phyloP scores from a whole-genome alignment of 2,329 filamentous ascomycete species.

The Hirsutella thompsonii region DNA sequence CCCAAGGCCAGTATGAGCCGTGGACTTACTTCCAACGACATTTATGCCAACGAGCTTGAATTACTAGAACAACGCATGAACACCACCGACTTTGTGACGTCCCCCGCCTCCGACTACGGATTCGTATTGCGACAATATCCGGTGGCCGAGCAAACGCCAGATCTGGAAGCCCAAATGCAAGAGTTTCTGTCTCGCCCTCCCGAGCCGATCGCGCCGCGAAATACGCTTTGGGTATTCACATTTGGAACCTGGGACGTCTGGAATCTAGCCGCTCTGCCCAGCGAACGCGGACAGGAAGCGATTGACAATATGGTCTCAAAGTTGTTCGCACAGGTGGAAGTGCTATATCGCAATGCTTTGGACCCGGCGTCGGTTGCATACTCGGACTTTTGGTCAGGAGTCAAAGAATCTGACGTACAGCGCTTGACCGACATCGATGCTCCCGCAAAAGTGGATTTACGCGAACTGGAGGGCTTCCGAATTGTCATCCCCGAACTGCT shows the following conservation, averaged over 20 bases:
- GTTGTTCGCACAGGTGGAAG: constrained; percentile 32
- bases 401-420: constrained; percentile 12
- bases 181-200: constrained; percentile 28
- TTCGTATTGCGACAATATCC: constrained; percentile 31
- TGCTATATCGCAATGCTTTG: constrained; percentile 30
- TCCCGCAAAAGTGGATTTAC: constrained; percentile 11
- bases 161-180: constrained; percentile 30
- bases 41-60: constrained; percentile 31
- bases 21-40: constrained; percentile 36
- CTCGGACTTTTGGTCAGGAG: constrained; percentile 27
- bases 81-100: constrained; percentile 15
- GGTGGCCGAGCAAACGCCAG: constrained; percentile 21
- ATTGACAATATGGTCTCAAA: constrained; percentile 23
- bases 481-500: constrained; percentile 38
- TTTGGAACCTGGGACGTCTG: constrained; percentile 44
- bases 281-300: constrained; percentile 20
- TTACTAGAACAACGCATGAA: constrained; percentile 22
- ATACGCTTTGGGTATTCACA: constrained; percentile 39
- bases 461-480: constrained; percentile 29
- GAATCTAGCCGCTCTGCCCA: constrained; percentile 34
- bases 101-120: constrained; percentile 28
- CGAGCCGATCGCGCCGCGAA: constrained; percentile 20
- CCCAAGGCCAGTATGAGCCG: constrained; percentile 30
- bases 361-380: constrained; percentile 29
- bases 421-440: constrained; percentile 12